A percentile compares a stretch with the other conserved stretches of the same genome.
phyloP scores from a whole-genome alignment of 345 rosid species.

The Populus euphratica region DNA sequence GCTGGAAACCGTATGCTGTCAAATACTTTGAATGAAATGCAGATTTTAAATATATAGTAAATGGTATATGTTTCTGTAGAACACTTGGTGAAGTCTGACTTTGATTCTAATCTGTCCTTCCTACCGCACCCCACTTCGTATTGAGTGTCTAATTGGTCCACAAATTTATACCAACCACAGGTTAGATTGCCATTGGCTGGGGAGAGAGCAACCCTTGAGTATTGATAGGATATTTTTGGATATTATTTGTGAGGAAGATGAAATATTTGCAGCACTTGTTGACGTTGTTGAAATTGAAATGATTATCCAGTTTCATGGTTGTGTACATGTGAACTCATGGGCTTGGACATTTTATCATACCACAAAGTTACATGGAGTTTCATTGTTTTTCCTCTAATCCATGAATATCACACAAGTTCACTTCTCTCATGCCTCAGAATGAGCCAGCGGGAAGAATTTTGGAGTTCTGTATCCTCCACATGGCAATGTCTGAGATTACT shows the following conservation, averaged over 20 bases:
- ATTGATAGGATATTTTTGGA: background rate
- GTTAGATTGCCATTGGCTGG: background rate
- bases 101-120: background rate
- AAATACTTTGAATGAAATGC: background rate
- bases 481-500: conserved; percentile 90
- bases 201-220: background rate
- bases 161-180: background rate
- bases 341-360: background rate
- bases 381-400: background rate
- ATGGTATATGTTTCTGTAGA: background rate
- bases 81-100: background rate
- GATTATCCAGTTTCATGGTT: background rate
- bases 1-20: background rate
- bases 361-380: background rate
- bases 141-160: background rate
- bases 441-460: conserved; percentile 82
- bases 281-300: background rate
- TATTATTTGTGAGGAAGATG: background rate
- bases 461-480: conserved; percentile 84
- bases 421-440: conserved; percentile 42
- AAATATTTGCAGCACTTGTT: background rate
- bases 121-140: background rate
- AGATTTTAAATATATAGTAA: too few species aligned
- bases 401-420: conserved; percentile 4
- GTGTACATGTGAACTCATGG: background rate